Base-by-base conservation (phyloP, 768 basidiomycete genomes). In the Sarcodon aspratus region DNA sequence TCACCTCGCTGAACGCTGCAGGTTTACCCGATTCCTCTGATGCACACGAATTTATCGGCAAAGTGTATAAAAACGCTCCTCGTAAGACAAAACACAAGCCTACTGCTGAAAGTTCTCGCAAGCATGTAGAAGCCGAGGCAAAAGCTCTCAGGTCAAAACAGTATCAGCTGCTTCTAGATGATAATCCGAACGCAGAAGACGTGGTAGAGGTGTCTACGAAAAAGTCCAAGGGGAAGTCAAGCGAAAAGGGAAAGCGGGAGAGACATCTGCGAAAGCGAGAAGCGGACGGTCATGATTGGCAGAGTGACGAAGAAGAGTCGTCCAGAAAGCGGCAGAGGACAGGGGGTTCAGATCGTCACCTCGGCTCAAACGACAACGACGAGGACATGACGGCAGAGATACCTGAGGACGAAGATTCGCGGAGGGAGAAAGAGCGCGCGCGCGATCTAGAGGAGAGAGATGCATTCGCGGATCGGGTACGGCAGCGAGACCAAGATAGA, bases 401-500 rank as follows among this genome's bases (percentile, higher is more conserved):
- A 42, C 17, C 15, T 13, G 87, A 95, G 63, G 92, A 90, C 49
- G 82, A 85, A 56, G 83, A 80, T 0, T 67, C 65, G 21, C 73
- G 82, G 45, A 76, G 61, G 55, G 92, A 91, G 65, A 69, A 78
- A 35, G 85, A 94, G 59, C 74, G 89, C 18, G 48, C 80, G 44
- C 78, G 85, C 59, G 96, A 99, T 56, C 51, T 88, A 15, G 73
- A 76, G 53, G 95, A 96, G 52, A 74, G 96, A 52, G 96, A 99
- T 63, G 95, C 83, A 12, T 96, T 99, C 56, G 85, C 95, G 5
- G 84, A 90, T 52, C 82, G 96, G 4, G 76, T 99, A 53, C 78
- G 75, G 60, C 75, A 81, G 48, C 80, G 85, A 43, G 95, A 99
- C 64, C 72, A 74, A 56, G 85, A 91, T 62, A 79, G 74, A 63